These are phyloP conservation scores for Leccinum imitatum DNA, from an alignment of 768 basidiomycete species.

Conservation along the genomic window DNA sequence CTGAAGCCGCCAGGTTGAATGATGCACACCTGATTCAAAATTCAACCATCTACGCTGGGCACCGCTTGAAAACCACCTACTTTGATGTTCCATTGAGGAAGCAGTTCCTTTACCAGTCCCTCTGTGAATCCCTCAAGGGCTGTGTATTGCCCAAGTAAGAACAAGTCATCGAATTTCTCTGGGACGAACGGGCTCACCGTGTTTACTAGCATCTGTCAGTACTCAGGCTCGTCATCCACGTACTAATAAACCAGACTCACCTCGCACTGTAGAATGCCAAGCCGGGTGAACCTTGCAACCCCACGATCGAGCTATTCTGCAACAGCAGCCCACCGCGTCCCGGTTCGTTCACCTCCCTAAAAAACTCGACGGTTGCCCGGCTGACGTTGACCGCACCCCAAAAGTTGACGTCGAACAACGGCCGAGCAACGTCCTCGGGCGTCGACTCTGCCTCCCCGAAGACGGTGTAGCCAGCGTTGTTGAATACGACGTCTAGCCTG, in stretches of 20 bases:
- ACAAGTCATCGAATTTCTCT: neutral
- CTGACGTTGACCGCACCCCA: slow-evolving; percentile 31
- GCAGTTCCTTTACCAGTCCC: neutral
- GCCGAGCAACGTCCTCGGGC: slow-evolving; percentile 17
- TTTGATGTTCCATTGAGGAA: neutral
- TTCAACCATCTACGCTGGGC: neutral
- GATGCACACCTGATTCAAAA: neutral
- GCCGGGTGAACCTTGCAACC: neutral
- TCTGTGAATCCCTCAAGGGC: neutral
- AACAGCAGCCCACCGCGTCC: slow-evolving; percentile 22
- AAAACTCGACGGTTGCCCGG: slow-evolving; percentile 27
- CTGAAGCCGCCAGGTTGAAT: neutral
- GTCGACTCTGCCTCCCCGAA: slow-evolving; percentile 26
- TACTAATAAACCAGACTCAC: neutral
- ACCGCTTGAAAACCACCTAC: neutral
- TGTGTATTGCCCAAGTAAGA: neutral
- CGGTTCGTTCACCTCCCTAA: slow-evolving; percentile 37
- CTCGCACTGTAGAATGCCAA: neutral
- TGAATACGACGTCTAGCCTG: slow-evolving; percentile 22
- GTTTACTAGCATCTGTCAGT: neutral
- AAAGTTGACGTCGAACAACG: slow-evolving; percentile 29
- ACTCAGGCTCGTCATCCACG: neutral
- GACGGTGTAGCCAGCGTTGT: slow-evolving; percentile 18
- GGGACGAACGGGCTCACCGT: neutral
- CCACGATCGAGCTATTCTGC: neutral